These are phyloP conservation scores for Flaveria ramosissima DNA, from an alignment of 129 eudicot genomes.

Conservation along the genomic window DNA sequence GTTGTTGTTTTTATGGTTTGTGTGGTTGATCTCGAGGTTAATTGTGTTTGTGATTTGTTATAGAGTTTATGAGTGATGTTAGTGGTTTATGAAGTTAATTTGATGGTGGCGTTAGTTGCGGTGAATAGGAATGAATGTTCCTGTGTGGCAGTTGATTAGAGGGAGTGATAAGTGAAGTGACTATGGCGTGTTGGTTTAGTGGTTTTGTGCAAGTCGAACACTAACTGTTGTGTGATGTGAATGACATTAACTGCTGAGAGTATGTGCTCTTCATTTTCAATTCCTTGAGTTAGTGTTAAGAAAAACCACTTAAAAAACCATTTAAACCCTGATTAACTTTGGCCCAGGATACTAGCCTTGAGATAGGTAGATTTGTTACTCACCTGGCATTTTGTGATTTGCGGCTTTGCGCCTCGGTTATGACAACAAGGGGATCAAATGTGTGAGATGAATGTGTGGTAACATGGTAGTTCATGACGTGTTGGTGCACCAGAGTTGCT, in stretches of 20 bases:
- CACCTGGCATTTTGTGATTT: slow-evolving; percentile 5
- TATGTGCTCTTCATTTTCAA: slow-evolving; percentile 3
- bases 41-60: slow-evolving; percentile 12
- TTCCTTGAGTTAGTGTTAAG: neutral
- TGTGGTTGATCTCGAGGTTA: slow-evolving; percentile 8
- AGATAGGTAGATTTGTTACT: slow-evolving; percentile 10
- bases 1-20: neutral
- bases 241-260: slow-evolving; percentile 11
- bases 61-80: slow-evolving; percentile 17
- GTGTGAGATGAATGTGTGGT: neutral
- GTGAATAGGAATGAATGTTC: neutral
- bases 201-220: neutral
- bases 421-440: slow-evolving; percentile 5
- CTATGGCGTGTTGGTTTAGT: slow-evolving; percentile 21
- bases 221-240: neutral
- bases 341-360: slow-evolving; percentile 16
- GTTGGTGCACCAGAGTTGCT: slow-evolving; percentile 15
- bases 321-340: slow-evolving; percentile 15
- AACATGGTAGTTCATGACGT: neutral
- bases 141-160: slow-evolving; percentile 9
- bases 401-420: slow-evolving; percentile 3
- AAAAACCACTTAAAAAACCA: neutral
- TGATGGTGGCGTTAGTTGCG: neutral
- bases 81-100: slow-evolving; percentile 7
- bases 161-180: slow-evolving; percentile 20